Conservation (phyloP, 768 basidiomycete species). For the Boletus bicolor region DNA sequence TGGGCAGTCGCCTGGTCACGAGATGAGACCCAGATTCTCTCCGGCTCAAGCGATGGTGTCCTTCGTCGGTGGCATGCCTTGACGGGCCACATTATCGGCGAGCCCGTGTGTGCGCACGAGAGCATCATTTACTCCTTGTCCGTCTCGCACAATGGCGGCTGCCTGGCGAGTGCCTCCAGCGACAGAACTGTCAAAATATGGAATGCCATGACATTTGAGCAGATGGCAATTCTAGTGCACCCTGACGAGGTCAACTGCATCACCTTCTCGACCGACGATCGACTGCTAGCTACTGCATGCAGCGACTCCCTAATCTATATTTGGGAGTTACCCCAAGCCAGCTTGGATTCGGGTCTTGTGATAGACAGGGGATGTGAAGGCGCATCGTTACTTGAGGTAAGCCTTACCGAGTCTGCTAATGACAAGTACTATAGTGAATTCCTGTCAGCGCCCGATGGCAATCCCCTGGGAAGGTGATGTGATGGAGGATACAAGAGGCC, state of each 20-base stretch:
- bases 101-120: conserved; percentile 21
- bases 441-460: conserved; percentile 11
- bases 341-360: conserved; percentile 28
- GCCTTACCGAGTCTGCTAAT: conserved; percentile 5
- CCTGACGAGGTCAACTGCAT: conserved; percentile 28
- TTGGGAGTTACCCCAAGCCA: conserved; percentile 30
- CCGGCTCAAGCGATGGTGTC: conserved; percentile 22
- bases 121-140: conserved; percentile 29
- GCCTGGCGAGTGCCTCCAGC: conserved; percentile 29
- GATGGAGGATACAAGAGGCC: neutral
- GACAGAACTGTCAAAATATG: conserved; percentile 30
- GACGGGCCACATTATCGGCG: conserved; percentile 21
- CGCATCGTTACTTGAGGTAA: conserved; percentile 25
- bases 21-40: conserved; percentile 27
- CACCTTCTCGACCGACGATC: conserved; percentile 30
- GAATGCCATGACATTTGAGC: conserved; percentile 26
- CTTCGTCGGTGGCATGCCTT: conserved; percentile 25
- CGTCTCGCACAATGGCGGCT: conserved; percentile 27
- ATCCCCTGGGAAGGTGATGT: neutral
- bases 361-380: conserved; percentile 24
- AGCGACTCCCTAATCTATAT: conserved; percentile 29
- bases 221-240: conserved; percentile 22
- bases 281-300: conserved; percentile 31
- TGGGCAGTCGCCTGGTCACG: conserved; percentile 33
- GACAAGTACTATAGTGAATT: conserved; percentile 2